A percentile compares a stretch with the other conserved stretches of the same genome.
phyloP scores from a whole-genome alignment of 2,329 filamentous ascomycete species.

The Fonsecaea pedrosoi region DNA sequence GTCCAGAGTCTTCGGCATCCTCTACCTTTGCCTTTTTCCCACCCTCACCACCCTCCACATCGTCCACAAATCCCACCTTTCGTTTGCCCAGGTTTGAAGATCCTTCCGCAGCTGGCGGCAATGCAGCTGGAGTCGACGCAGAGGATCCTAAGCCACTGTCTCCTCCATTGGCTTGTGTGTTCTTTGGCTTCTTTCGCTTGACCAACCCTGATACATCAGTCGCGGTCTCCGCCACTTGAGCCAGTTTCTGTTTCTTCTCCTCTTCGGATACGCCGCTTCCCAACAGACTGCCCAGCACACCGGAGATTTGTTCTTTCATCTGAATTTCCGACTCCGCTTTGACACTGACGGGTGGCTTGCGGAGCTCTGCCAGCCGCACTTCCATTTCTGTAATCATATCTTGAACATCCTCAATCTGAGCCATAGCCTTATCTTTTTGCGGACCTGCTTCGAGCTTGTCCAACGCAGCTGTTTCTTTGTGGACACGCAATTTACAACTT shows the following conservation, averaged over 20 bases:
- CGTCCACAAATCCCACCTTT: slow-evolving; percentile 37
- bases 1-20: slow-evolving; percentile 31
- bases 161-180: slow-evolving; percentile 22
- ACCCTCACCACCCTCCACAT: slow-evolving; percentile 26
- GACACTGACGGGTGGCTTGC: slow-evolving; percentile 59
- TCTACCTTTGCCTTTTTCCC: slow-evolving; percentile 36
- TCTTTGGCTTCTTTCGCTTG: slow-evolving; percentile 58
- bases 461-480: slow-evolving; percentile 59
- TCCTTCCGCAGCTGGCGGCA: slow-evolving; percentile 13
- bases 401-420: slow-evolving; percentile 63
- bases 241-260: slow-evolving; percentile 60
- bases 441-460: slow-evolving; percentile 47
- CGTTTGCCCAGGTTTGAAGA: slow-evolving; percentile 36
- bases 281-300: slow-evolving; percentile 64
- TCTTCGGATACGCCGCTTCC: slow-evolving; percentile 57
- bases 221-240: slow-evolving; percentile 62
- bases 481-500: slow-evolving; percentile 62
- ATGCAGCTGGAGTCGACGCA: slow-evolving; percentile 31
- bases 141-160: slow-evolving; percentile 32
- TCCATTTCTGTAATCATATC: slow-evolving; percentile 68
- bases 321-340: slow-evolving; percentile 46
- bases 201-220: slow-evolving; percentile 67
- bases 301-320: slow-evolving; percentile 53
- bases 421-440: slow-evolving; percentile 50
- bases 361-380: slow-evolving; percentile 64